Conservation (phyloP, 1,139 yeast species). For the Protomyces inouyei region DNA sequence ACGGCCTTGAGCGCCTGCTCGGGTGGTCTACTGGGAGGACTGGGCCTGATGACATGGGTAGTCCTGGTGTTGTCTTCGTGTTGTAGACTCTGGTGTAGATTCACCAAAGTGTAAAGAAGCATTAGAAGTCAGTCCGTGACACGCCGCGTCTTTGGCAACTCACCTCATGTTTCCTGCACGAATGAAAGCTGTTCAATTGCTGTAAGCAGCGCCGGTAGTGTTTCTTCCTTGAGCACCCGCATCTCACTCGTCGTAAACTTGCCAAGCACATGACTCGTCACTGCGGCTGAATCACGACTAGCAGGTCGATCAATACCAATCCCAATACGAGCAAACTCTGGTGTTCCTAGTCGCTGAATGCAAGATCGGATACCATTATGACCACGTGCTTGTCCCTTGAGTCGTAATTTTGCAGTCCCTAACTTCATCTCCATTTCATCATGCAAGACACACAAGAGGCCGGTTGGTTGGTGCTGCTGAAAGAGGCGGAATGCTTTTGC, state of each 20-base stretch:
- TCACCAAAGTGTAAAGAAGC: no score
- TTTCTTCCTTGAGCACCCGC: slow-evolving; percentile 1
- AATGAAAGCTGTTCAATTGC: background rate
- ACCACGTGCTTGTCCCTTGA: slow-evolving; percentile 15
- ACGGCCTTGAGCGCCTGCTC: no score
- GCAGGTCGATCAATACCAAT: slow-evolving; percentile 21
- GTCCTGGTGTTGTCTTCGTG: no score
- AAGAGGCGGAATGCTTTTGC: background rate
- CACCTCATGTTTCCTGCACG: no score
- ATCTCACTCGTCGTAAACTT: slow-evolving; percentile 8
- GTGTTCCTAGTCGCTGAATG: slow-evolving; percentile 4
- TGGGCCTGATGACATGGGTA: no score
- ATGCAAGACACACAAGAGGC: slow-evolving; percentile 8
- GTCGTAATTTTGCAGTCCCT: slow-evolving; percentile 10
- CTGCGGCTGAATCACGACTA: slow-evolving; percentile 8
- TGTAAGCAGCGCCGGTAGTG: slow-evolving; percentile 1
- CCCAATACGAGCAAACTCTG: slow-evolving; percentile 11
- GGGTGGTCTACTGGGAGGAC: no score
- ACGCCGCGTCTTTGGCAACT: no score
- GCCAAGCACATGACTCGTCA: slow-evolving; percentile 15
- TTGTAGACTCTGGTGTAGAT: no score
- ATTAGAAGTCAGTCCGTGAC: no score
- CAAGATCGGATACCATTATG: slow-evolving; percentile 23
- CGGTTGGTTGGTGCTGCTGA: background rate
- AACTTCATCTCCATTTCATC: slow-evolving; percentile 19